These are phyloP conservation scores for Daucus carota DNA, from an alignment of 129 eudicot species.

Conservation along the genomic window DH1_v3.0 NC_030382.2:40304001-40304500, in stretches of 20 bases:
- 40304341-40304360: constrained; percentile 13
- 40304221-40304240: constrained; percentile 63
- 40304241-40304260: constrained; percentile 48
- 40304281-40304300: constrained; percentile 49
- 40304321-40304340: constrained; percentile 50
- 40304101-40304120: neutral
- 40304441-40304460: neutral
- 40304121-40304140: neutral
- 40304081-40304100: neutral
- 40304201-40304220: constrained; percentile 30
- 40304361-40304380: neutral
- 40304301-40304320: constrained; percentile 46
- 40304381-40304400: neutral
- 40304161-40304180: constrained; percentile 3
- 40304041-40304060: neutral
- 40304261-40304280: constrained; percentile 53
- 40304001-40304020: neutral
- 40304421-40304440: neutral
- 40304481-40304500: too few species aligned
- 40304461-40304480: neutral
- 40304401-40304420: neutral
- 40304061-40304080: neutral
- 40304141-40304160: neutral
- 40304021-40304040: neutral
- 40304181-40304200: constrained; percentile 2